Base-by-base conservation (phyloP, 2,329 filamentous ascomycete genomes). In the Ophiosphaerella korrae region DNA sequence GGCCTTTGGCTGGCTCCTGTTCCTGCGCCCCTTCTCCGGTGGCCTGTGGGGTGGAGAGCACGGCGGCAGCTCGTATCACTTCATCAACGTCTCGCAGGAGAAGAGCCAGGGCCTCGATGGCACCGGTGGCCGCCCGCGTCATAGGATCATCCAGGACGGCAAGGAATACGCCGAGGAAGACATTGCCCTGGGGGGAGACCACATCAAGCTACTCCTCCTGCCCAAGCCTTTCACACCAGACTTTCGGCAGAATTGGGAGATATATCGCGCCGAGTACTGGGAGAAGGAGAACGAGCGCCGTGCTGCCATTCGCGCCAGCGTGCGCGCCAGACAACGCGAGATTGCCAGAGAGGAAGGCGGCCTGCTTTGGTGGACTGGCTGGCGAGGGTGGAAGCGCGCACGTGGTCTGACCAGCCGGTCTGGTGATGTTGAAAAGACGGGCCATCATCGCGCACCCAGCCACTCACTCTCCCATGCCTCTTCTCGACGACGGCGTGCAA, bases 171-270 rank as follows among this genome's bases (percentile, higher is more conserved):
- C 91, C 48, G 92, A 97, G 69, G 93, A 97, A 74, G 94, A 97
- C 67, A 82, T 99, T 37, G 88, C 91, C 0, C 86, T 90, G 0
- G 93, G 92, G 0, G 94, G 94, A 2, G 92, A 97, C 75, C 89
- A 93, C 68, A 88, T 99, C 63, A 94, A 96, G 73, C 82, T 99
- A 1, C 79, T 97, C 14, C 80, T 99, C 7, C 83, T 97, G 9
- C 91, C 94, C 1, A 99, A 99, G 71, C 92, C 92, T 0, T 99
- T 99, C 68, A 95, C 90, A 5, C 88, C 94, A 0, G 91, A 90
- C 40, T 99, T 99, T 68, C 84, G 94, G 16, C 92, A 97, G 72
- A 96, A 96, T 59, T 99, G 94, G 94, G 94, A 99, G 68, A 81
- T 93, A 13, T 99, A 95, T 74, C 84, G 94, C 45, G 87, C 88